Percentiles rank a stretch among this genome's conserved stretches.
phyloP scores from a whole-genome alignment of 2,329 filamentous ascomycete genomes.

The Pseudogymnoascus sp. region DNA sequence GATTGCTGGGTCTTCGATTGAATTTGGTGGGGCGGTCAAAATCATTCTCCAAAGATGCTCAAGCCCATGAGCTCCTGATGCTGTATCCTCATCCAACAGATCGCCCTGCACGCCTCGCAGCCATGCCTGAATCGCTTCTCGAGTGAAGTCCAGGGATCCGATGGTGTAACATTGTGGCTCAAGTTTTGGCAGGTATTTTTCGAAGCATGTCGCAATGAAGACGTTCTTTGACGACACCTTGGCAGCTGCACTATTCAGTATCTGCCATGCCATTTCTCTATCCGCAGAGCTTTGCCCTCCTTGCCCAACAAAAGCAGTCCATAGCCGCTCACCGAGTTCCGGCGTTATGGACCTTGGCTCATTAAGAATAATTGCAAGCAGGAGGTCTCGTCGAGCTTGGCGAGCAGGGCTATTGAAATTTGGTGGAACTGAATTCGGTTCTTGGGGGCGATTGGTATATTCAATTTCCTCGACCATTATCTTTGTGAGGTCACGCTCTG shows the following conservation, averaged over 20 bases:
- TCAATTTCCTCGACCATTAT: conserved; percentile 61
- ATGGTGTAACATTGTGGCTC: conserved; percentile 51
- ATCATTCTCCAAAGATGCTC: conserved; percentile 82
- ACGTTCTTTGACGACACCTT: conserved; percentile 42
- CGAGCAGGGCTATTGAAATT: conserved; percentile 36
- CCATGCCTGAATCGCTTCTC: conserved; percentile 41
- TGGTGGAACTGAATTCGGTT: conserved; percentile 24
- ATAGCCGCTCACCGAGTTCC: conserved; percentile 58
- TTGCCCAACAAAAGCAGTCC: conserved; percentile 65
- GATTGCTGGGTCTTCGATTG: conserved; percentile 62
- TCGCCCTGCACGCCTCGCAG: conserved; percentile 40
- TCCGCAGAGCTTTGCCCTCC: conserved; percentile 52
- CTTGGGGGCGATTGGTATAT: conserved; percentile 26
- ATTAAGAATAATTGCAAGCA: conserved; percentile 50
- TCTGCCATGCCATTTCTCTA: conserved; percentile 61
- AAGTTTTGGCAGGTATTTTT: conserved; percentile 50
- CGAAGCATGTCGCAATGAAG: conserved; percentile 49
- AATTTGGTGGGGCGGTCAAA: conserved; percentile 56
- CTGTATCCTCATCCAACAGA: conserved; percentile 45
- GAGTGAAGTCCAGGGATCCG: conserved; percentile 57
- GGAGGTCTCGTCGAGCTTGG: conserved; percentile 49
- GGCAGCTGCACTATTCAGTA: conserved; percentile 46
- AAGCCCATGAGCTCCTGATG: conserved; percentile 45
- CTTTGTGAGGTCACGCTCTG: conserved; percentile 53
- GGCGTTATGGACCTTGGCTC: conserved; percentile 55